Percentiles rank a stretch among this genome's conserved stretches.
These are phyloP conservation scores for Chamaecrista fasciculata DNA, from an alignment of 306 rosid genomes.

Conservation along the genomic window DNA sequence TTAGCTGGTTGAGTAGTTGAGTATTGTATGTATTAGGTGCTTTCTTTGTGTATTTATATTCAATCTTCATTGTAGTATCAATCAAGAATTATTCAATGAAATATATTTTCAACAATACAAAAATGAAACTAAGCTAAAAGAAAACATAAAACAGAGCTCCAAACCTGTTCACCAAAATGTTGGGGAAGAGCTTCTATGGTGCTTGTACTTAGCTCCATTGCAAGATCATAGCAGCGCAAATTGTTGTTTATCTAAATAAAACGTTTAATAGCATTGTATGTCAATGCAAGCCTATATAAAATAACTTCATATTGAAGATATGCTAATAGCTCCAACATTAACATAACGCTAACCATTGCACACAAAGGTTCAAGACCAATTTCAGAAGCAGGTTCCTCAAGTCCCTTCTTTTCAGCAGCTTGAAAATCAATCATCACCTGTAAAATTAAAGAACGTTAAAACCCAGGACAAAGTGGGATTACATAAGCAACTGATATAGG, in stretches of 20 bases:
- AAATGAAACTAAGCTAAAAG: constrained; percentile 24
- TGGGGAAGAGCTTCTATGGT: constrained; percentile 90
- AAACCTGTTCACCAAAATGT: constrained; percentile 92
- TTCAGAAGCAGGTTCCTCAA: constrained; percentile 94
- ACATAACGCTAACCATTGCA: constrained; percentile 70
- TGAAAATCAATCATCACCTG: constrained; percentile 99
- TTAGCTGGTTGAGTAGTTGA: no score
- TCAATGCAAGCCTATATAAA: constrained; percentile 21
- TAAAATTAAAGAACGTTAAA: constrained; percentile 12
- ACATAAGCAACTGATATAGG: constrained; percentile 15
- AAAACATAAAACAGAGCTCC: constrained; percentile 28
- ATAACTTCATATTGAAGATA: constrained; percentile 18
- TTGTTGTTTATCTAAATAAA: constrained; percentile 84
- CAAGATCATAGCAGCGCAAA: constrained; percentile 97
- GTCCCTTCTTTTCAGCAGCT: constrained; percentile 88
- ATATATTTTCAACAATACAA: constrained; percentile 19
- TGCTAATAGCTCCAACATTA: neutral
- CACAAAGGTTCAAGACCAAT: constrained; percentile 90
- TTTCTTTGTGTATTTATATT: no score
- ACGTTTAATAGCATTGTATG: constrained; percentile 14
- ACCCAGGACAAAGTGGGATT: constrained; percentile 7
- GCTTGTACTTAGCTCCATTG: constrained; percentile 90
- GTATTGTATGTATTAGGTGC: no score
- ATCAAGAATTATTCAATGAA: no score
- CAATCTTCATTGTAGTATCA: no score